Evolutionary conservation across 441 rosid species (phyloP).

Genomic region (Erodium chrysanthum): DNA sequence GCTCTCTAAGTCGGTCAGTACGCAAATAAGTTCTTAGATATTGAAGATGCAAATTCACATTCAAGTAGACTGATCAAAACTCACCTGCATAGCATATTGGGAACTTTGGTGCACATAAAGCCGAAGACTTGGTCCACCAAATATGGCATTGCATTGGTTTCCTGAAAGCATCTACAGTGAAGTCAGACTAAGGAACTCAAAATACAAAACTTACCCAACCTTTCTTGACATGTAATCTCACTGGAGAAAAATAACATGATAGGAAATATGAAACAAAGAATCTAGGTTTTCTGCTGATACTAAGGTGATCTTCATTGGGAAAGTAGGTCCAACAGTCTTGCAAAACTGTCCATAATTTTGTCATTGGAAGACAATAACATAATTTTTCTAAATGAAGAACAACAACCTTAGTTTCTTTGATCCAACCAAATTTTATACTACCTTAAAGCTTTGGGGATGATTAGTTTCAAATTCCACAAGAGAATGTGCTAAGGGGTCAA

Average conservation of each 20-base stretch:
- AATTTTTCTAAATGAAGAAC: not conserved
- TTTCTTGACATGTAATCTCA: not conserved
- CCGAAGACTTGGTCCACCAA: conserved; percentile 24
- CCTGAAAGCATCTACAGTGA: conserved; percentile 21
- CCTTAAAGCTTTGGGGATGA: not conserved
- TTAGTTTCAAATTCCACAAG: not conserved
- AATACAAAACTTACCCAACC: not conserved
- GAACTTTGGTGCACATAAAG: conserved; percentile 14
- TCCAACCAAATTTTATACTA: too few relatives aligned
- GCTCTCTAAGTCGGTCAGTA: too few relatives aligned
- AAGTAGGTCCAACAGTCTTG: too few relatives aligned
- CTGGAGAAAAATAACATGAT: not conserved
- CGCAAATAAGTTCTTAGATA: too few relatives aligned
- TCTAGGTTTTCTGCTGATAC: not conserved
- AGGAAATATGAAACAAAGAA: not conserved
- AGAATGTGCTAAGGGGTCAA: not conserved
- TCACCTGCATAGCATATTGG: conserved; percentile 26
- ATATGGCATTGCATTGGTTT: conserved; percentile 17
- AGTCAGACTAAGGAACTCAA: not conserved
- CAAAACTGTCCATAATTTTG: not conserved
- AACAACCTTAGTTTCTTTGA: not conserved
- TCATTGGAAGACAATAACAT: not conserved
- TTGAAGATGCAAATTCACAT: too few relatives aligned
- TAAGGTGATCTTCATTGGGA: not conserved
- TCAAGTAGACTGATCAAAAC: conserved; percentile 11